Evolutionary conservation across 495 filamentous ascomycete genomes (phyloP), one percentile per base, ranked within the genome.

Genomic region (Aspergillus diversus): DNA sequence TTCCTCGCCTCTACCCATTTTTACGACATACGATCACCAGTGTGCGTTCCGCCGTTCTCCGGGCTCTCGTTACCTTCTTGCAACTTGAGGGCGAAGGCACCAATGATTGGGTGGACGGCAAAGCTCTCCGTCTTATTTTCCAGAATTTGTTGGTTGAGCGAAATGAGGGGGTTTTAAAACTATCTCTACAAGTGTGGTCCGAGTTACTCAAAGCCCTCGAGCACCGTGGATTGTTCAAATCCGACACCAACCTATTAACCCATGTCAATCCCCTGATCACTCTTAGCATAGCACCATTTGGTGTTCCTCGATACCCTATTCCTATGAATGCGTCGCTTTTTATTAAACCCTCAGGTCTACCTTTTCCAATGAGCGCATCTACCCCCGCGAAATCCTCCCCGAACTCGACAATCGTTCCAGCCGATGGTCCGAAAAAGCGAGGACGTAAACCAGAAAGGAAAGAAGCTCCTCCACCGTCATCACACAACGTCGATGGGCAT

Each of bases 81-180:
- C 87, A 90, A 65, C 89, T 99, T 17, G 88, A 90, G 62, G 91
- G 89, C 52, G 85, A 89, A 56, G 90, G 89, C 11, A 93, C 90
- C 34, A 91, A 92, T 67, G 91, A 90, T 13, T 99, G 95, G 95
- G 86, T 97, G 33, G 90, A 92, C 69, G 94, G 94, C 59, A 93
- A 89, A 73, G 92, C 92, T 37, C 78, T 97, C 37, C 88, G 95
- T 32, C 81, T 99, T 35, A 84, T 96, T 34, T 98, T 93, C 77
- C 95, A 99, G 70, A 99, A 99, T 63, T 80, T 99, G 32, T 82
- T 99, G 27, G 93, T 99, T 12, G 95, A 99, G 73, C 87, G 93
- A 31, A 92, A 96, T 66, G 89, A 91, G 68, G 86, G 83, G 49
- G 88, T 90, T 16, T 80, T 96, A 32, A 87, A 84, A 62, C 82